Evolutionary conservation across 768 basidiomycete genomes (phyloP), one percentile per base, ranked within the genome.

Genomic region (Trametes cingulata): DNA sequence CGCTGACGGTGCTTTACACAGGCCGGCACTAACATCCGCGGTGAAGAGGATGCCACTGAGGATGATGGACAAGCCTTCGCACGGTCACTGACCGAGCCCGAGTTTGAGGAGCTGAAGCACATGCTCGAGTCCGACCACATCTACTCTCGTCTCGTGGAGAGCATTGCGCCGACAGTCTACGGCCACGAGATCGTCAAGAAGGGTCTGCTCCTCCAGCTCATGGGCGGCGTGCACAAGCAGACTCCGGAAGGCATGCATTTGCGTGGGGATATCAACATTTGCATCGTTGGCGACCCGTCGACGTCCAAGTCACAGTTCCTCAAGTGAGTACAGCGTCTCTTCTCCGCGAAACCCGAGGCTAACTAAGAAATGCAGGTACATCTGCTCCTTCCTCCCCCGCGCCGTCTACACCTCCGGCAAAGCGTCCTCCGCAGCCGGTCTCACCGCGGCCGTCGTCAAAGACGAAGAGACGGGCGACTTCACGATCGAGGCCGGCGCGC

Each of bases 171-270:
- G 2, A 98, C 97, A 0, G 96, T 99, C 1, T 98, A 98, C 68
- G 97, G 97, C 1, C 97, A 98, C 71, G 97, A 99, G 70, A 95
- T 98, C 51, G 95, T 98, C 67, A 98, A 99, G 79, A 99, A 99
- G 72, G 97, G 97, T 13, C 80, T 99, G 35, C 77, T 98, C 22
- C 78, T 99, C 17, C 97, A 98, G 71, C 82, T 99, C 24, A 96
- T 99, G 94, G 95, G 97, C 22, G 97, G 97, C 22, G 96, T 98
- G 4, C 96, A 98, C 76, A 99, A 99, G 72, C 86, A 94, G 71
- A 98, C 96, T 1, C 78, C 82, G 0, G 97, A 98, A 73, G 97
- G 97, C 36, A 98, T 98, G 86, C 86, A 98, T 72, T 82, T 98
- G n/a, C 87, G 97, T 70, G 97, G 97, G 0, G 97, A 99, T 69